phyloP scores from a whole-genome alignment of 176 grass and related monocot species.

The Rhynchospora pubera region DNA sequence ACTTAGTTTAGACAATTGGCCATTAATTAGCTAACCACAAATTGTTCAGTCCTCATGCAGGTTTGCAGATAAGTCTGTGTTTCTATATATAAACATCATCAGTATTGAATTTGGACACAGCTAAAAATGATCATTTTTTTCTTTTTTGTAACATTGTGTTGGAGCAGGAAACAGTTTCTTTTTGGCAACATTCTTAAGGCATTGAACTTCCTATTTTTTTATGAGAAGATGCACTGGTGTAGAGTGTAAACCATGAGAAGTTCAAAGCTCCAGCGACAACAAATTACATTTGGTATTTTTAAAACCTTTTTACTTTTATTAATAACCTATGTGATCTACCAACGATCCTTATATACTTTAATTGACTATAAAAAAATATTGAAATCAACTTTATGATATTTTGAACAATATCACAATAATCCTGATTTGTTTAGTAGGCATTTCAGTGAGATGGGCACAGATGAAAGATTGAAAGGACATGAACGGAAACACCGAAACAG shows the following conservation, averaged over 20 bases:
- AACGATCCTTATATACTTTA: not conserved
- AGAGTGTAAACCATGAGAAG: not conserved
- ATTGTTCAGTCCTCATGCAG: not conserved
- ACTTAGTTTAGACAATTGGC: not conserved
- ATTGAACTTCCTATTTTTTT: not conserved
- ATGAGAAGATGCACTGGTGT: not conserved
- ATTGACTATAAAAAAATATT: not conserved
- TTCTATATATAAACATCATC: not conserved
- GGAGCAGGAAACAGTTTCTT: not conserved
- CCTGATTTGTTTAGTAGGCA: not conserved
- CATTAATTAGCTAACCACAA: not conserved
- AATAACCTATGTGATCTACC: not conserved
- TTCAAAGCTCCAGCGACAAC: not conserved
- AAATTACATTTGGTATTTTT: not conserved
- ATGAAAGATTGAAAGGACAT: not conserved
- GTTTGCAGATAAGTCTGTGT: not conserved
- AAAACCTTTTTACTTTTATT: conserved; percentile 6
- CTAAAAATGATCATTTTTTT: not conserved
- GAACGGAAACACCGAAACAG: conserved; percentile 4
- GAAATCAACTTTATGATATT: not conserved
- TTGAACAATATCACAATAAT: not conserved
- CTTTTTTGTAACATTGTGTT: not conserved
- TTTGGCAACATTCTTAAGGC: too few relatives aligned
- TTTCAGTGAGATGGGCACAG: not conserved
- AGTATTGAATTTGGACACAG: not conserved